Conservation (phyloP, 306 rosid genomes). For the Sicyos baderoa region DNA sequence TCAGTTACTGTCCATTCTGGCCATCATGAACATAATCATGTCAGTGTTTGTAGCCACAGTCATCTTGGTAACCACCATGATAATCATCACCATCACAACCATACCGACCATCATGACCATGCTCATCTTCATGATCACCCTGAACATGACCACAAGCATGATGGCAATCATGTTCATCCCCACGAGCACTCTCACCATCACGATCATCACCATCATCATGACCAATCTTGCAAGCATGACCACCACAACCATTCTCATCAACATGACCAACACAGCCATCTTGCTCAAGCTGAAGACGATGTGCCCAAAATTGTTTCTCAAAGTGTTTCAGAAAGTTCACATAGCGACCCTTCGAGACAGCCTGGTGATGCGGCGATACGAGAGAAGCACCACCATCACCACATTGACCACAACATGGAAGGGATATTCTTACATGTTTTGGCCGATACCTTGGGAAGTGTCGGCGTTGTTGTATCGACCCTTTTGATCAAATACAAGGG, state of each 20-base stretch:
- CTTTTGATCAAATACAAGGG: conserved; percentile 88
- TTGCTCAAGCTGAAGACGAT: background rate
- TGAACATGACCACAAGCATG: conserved; percentile 5
- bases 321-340: background rate
- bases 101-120: conserved; percentile 19
- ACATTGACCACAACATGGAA: conserved; percentile 98
- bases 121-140: background rate
- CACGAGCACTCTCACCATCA: background rate
- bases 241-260: conserved; percentile 9
- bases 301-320: conserved; percentile 12
- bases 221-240: conserved; percentile 12
- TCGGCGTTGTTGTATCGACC: conserved; percentile 88
- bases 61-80: conserved; percentile 4
- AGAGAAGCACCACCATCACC: conserved; percentile 49
- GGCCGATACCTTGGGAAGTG: conserved; percentile 96
- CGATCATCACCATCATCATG: conserved; percentile 10
- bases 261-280: conserved; percentile 23
- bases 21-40: conserved; percentile 30
- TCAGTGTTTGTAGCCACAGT: background rate
- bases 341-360: conserved; percentile 20
- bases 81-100: conserved; percentile 9
- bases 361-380: conserved; percentile 21
- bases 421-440: conserved; percentile 91
- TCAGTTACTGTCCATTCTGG: conserved; percentile 20
- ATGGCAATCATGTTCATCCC: background rate